These are phyloP conservation scores for Leptographium radiaticola DNA, from an alignment of 2,329 filamentous ascomycete species.

Conservation along the genomic window DNA sequence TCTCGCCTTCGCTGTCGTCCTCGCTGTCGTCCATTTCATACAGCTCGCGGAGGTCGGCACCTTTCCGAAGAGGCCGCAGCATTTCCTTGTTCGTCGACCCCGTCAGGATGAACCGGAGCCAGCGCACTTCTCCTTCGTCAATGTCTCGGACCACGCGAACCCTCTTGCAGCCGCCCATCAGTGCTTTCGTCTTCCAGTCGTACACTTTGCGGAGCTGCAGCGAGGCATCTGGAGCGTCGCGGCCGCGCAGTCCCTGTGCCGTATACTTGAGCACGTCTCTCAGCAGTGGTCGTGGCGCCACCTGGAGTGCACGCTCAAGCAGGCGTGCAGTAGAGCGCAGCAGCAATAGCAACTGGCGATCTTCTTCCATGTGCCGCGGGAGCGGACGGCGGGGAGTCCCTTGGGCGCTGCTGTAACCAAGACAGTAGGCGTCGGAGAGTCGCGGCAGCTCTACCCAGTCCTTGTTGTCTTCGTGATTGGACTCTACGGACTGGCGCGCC, in stretches of 20 bases:
- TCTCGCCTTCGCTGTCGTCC: conserved; percentile 1
- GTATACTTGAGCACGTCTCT: conserved; percentile 9
- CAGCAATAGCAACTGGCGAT: conserved; percentile 16
- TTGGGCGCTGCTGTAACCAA: conserved; percentile 13
- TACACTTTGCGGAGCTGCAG: conserved; percentile 7
- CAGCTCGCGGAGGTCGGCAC: neutral
- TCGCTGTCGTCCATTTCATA: neutral
- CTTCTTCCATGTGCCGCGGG: conserved; percentile 13
- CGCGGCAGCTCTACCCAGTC: conserved; percentile 13
- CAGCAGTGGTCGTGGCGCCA: conserved; percentile 18
- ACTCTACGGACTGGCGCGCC: conserved; percentile 6
- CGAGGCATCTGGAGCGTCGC: conserved; percentile 1
- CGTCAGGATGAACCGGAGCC: conserved; percentile 19
- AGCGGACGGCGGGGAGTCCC: conserved; percentile 1
- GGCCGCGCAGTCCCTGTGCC: conserved; percentile 3
- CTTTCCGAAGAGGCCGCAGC: conserved; percentile 7
- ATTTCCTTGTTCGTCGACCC: conserved; percentile 16
- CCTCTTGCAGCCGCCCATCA: neutral
- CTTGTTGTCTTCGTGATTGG: neutral
- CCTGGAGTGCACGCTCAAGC: conserved; percentile 12
- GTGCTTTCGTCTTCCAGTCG: neutral
- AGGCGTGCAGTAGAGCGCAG: conserved; percentile 14
- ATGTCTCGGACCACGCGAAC: conserved; percentile 3
- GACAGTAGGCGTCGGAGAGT: conserved; percentile 9
- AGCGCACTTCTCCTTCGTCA: conserved; percentile 17